Evolutionary conservation across 2,329 filamentous ascomycete species (phyloP).

Genomic region (Rhynchosporium agropyri): DNA sequence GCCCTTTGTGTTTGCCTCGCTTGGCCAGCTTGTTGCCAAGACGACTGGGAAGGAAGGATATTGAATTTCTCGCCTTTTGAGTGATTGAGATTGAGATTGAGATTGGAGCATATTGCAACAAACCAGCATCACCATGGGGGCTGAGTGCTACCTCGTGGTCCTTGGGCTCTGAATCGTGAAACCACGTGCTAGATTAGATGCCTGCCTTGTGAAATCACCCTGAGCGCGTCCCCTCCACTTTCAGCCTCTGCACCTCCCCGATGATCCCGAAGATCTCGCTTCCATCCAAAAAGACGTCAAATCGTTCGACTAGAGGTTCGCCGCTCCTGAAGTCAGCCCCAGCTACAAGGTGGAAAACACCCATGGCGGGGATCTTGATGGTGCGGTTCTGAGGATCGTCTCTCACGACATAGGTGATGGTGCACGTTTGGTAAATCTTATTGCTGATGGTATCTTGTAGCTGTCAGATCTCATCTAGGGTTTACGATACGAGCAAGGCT

Average conservation of each 20-base stretch:
- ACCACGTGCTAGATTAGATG: no score
- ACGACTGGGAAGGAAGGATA: no score
- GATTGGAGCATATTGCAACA: no score
- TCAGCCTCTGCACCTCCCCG: slow-evolving; percentile 12
- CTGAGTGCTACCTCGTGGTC: no score
- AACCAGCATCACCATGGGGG: no score
- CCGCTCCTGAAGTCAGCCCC: slow-evolving; percentile 14
- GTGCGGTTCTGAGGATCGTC: slow-evolving; percentile 26
- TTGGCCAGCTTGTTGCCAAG: no score
- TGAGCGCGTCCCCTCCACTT: not conserved
- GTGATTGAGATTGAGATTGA: no score
- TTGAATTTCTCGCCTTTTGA: no score
- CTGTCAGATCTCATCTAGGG: not conserved
- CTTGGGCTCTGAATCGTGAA: no score
- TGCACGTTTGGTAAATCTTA: slow-evolving; percentile 14
- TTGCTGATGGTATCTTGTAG: not conserved
- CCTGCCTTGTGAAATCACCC: not conserved
- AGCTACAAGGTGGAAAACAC: slow-evolving; percentile 17
- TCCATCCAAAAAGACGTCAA: slow-evolving; percentile 26
- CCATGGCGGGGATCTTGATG: slow-evolving; percentile 25
- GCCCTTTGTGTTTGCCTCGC: no score
- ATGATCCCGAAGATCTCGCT: slow-evolving; percentile 23
- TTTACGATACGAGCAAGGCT: no score
- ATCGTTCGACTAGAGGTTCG: slow-evolving; percentile 13
- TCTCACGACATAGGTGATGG: slow-evolving; percentile 27